Evolutionary conservation across 2,329 filamentous ascomycete species (phyloP).

Genomic region (Leptoxyphium fumago): DNA sequence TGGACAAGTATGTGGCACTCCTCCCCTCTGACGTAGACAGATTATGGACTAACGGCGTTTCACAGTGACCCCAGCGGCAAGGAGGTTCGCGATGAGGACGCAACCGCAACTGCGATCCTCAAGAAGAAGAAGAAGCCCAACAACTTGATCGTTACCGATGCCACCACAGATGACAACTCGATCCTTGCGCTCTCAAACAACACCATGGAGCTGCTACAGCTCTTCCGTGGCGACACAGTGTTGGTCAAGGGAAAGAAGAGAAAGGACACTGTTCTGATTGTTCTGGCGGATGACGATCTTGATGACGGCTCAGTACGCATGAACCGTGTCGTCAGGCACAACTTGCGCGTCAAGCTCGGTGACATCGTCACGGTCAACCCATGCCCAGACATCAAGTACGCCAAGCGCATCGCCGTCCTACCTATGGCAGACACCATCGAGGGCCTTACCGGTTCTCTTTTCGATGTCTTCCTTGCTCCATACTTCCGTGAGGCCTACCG

Average conservation of each 20-base stretch:
- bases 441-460: slow-evolving; percentile 91
- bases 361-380: slow-evolving; percentile 95
- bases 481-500: slow-evolving; percentile 99
- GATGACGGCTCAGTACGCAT: slow-evolving; percentile 95
- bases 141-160: slow-evolving; percentile 96
- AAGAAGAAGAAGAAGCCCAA: slow-evolving; percentile 99
- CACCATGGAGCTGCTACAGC: slow-evolving; percentile 95
- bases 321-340: slow-evolving; percentile 97
- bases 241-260: slow-evolving; percentile 99
- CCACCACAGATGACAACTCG: slow-evolving; percentile 98
- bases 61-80: slow-evolving; percentile 15
- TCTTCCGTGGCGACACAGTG: slow-evolving; percentile 97
- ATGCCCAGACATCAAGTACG: slow-evolving; percentile 99
- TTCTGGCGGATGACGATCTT: slow-evolving; percentile 91
- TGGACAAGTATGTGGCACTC: slow-evolving; percentile 26
- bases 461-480: slow-evolving; percentile 96
- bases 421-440: slow-evolving; percentile 97
- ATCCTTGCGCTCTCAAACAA: slow-evolving; percentile 97
- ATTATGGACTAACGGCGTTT: slow-evolving; percentile 59
- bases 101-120: slow-evolving; percentile 87
- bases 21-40: slow-evolving; percentile 45
- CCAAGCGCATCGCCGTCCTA: slow-evolving; percentile 96
- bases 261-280: slow-evolving; percentile 96
- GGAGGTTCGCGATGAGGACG: slow-evolving; percentile 54
- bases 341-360: slow-evolving; percentile 94